Base-by-base conservation (phyloP, 1,284 basidiomycete genomes). In the Melanopsichium pennsylvanicum region DNA sequence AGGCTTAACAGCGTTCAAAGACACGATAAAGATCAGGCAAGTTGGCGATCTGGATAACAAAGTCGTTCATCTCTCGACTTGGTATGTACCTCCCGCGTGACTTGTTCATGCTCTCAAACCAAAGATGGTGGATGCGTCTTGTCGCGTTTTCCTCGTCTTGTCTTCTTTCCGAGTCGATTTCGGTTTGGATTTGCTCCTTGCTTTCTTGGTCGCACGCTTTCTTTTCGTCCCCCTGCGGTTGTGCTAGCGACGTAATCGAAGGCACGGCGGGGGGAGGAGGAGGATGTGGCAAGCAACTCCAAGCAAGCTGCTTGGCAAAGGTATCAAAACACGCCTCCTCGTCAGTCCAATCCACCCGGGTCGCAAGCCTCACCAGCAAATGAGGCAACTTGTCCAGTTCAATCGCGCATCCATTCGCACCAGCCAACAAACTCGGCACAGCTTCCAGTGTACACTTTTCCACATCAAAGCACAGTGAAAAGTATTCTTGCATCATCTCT, bases 401-500 rank as follows among this genome's bases (percentile, higher is more conserved):
- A 0, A 95, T 11, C 94, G 84, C 70, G 90, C 51, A 45, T 5
- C 40, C 42, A 12, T 91, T 92, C 2, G 88, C 90, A 76, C 90
- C 90, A 39, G 87, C 86, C 29, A 97, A 84, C 3, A 98, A 83
- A 36, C 92, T 84, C 0, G 96, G 96, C 5, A 99, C 78, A 45
- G 86, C 87, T 61, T 89, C 85, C 5, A 97, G 83, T 11, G 84
- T 81, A 0, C 91, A 92, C 0, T 86, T 82, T 0, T 84, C 83
- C 3, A 86, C 85, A 32, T 83, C 81, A 21, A 80, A 19, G 18
- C 49, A 42, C 18, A 98, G 81, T 0, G 88, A 90, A 77, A 97
- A 98, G 82, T 98, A 97, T 74, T 97, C 95, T 9, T 87, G 84
- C 1, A 98, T 83, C 94, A 98, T 97, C 11, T 90, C 90, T 4